phyloP scores from a whole-genome alignment of 1,139 yeast genomes.

The Saccharomyces hybrid region DNA sequence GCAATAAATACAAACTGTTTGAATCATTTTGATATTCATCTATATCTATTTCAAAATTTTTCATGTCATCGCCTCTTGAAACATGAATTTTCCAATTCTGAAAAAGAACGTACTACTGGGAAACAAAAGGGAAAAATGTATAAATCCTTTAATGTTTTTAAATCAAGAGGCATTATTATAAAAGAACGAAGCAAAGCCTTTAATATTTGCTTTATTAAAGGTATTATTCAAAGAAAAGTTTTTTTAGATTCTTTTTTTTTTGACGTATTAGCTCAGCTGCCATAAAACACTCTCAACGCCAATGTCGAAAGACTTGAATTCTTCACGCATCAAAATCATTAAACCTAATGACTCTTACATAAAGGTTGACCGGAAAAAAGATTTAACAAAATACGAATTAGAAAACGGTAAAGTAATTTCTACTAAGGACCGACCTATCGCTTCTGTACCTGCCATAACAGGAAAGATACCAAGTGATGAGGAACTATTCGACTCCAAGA shows the following conservation, averaged over 20 bases:
- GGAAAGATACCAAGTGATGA: slow-evolving; percentile 53
- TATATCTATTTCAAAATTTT: not conserved
- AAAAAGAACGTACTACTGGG: not conserved
- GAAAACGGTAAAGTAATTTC: slow-evolving; percentile 52
- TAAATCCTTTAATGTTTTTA: not conserved
- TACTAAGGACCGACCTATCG: slow-evolving; percentile 61
- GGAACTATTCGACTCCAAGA: slow-evolving; percentile 49
- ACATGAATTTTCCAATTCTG: not conserved
- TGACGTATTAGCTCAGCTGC: not conserved
- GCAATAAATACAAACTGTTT: not conserved
- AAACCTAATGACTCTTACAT: not conserved
- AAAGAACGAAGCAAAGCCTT: not conserved
- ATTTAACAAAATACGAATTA: slow-evolving; percentile 44
- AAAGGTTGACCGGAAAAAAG: slow-evolving; percentile 28
- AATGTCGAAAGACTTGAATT: not conserved
- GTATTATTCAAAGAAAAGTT: not conserved
- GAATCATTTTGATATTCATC: not conserved
- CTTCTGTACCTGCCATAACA: slow-evolving; percentile 62
- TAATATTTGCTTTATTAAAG: not conserved
- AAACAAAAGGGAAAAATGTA: not conserved
- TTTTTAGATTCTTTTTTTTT: not conserved
- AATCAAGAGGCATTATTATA: not conserved
- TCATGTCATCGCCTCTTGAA: not conserved
- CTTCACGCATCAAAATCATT: not conserved
- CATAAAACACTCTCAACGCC: not conserved